A percentile compares a stretch with the other conserved stretches of the same genome.
Conservation (phyloP, 768 basidiomycete species). For the Lactifluus pinguis region DNA sequence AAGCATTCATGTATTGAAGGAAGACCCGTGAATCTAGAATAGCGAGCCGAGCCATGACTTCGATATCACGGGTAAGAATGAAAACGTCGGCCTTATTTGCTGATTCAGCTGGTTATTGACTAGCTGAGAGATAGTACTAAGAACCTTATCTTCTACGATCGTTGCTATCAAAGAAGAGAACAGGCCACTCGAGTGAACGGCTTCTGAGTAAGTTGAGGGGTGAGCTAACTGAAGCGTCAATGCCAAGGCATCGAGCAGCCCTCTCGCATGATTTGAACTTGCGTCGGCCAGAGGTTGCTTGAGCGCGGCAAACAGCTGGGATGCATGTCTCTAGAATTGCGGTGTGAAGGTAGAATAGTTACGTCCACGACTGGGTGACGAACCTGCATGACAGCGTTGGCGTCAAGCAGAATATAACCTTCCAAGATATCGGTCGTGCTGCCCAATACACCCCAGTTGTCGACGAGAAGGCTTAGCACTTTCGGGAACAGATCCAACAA, state of each 20-base stretch:
- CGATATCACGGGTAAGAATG: constrained; percentile 59
- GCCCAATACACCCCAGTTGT: constrained; percentile 69
- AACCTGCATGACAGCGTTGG: constrained; percentile 53
- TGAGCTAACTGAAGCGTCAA: constrained; percentile 58
- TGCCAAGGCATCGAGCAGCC: constrained; percentile 50
- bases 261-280: constrained; percentile 50
- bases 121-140: neutral
- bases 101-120: constrained; percentile 5
- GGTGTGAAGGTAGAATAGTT: neutral
- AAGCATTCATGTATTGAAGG: constrained; percentile 57
- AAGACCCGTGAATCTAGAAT: constrained; percentile 61
- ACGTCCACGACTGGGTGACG: constrained; percentile 10
- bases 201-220: constrained; percentile 56
- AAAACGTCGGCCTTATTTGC: constrained; percentile 31
- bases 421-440: constrained; percentile 59
- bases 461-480: constrained; percentile 47
- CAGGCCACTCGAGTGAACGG: constrained; percentile 65
- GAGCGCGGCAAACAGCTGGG: constrained; percentile 51
- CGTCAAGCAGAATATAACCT: constrained; percentile 73
- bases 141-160: constrained; percentile 60
- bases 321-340: constrained; percentile 38
- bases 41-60: constrained; percentile 65
- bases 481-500: constrained; percentile 60
- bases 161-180: constrained; percentile 54
- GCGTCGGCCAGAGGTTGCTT: constrained; percentile 40